A percentile compares a stretch with the other conserved stretches of the same genome.
These are phyloP conservation scores for Pinus albicaulis DNA, from an alignment of 75 land plant genomes.

Conservation along the genomic window DNA sequence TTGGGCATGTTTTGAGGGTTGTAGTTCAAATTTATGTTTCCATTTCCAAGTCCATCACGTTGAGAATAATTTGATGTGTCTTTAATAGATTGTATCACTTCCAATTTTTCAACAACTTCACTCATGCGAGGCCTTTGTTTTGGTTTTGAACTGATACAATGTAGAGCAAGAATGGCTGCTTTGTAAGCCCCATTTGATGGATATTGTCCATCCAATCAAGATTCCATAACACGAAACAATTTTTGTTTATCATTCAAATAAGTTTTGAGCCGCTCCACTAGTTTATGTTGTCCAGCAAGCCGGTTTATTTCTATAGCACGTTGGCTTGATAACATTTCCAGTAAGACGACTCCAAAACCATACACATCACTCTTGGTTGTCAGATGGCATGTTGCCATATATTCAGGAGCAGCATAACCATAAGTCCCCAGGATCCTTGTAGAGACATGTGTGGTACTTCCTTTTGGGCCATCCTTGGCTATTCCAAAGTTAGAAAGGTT, in stretches of 20 bases:
- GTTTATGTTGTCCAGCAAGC: constrained; percentile 39
- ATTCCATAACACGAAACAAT: constrained; percentile 45
- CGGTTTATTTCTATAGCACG: too few relatives aligned
- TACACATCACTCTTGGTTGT: too few relatives aligned
- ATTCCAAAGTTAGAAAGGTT: constrained; percentile 1
- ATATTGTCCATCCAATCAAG: constrained; percentile 34
- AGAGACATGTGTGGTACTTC: neutral
- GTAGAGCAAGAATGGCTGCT: constrained; percentile 29
- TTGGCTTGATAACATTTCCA: too few relatives aligned
- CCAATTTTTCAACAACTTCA: constrained; percentile 37
- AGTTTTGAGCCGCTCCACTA: constrained; percentile 59
- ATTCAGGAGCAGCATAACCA: constrained; percentile 11
- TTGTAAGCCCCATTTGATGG: constrained; percentile 38
- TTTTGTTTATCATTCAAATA: constrained; percentile 30
- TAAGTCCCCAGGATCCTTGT: constrained; percentile 5
- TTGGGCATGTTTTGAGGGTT: neutral
- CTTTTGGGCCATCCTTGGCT: constrained; percentile 3
- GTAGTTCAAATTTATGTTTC: neutral
- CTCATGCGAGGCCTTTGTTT: constrained; percentile 55
- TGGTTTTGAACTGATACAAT: constrained; percentile 43
- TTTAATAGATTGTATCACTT: constrained; percentile 24
- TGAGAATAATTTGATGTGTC: constrained; percentile 4
- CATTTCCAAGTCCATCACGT: constrained; percentile 3
- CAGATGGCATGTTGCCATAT: neutral
- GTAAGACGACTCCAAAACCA: too few relatives aligned